A percentile compares a stretch with the other conserved stretches of the same genome.
Evolutionary conservation across 163 green algal species (phyloP).

Genomic region (Dunaliella salina): DNA sequence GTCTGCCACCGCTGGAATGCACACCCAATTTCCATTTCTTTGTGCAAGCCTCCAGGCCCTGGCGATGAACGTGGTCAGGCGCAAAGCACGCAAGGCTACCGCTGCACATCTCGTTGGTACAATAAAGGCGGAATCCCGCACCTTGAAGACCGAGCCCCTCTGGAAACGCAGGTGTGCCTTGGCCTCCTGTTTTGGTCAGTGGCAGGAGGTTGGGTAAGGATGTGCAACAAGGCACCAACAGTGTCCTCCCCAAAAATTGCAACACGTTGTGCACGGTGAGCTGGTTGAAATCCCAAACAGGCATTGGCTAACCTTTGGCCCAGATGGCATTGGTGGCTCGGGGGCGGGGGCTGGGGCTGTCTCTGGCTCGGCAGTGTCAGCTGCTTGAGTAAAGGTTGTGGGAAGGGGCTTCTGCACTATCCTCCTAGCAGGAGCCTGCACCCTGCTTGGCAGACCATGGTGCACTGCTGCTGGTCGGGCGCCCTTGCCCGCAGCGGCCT

Average conservation of each 20-base stretch:
- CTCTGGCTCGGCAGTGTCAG: constrained; percentile 1
- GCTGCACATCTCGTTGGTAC: neutral
- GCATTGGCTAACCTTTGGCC: neutral
- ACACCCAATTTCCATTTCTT: neutral
- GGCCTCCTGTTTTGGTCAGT: neutral
- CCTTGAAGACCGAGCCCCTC: constrained; percentile 53
- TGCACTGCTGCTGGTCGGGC: neutral
- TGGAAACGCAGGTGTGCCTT: constrained; percentile 49
- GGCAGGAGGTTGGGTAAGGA: too few relatives aligned
- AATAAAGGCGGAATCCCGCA: constrained; percentile 18
- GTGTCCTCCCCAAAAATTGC: too few relatives aligned
- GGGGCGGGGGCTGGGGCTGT: neutral
- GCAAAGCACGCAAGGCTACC: neutral
- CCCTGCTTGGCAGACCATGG: neutral
- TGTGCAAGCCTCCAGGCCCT: too few relatives aligned
- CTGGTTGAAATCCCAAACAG: too few relatives aligned
- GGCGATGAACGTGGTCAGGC: too few relatives aligned
- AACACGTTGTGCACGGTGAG: too few relatives aligned
- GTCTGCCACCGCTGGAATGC: neutral
- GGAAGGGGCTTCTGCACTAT: neutral
- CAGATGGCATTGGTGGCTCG: neutral
- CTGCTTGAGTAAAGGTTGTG: neutral
- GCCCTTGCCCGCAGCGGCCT: neutral
- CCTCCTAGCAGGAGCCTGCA: too few relatives aligned
- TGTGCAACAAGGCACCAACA: too few relatives aligned